phyloP scores from a whole-genome alignment of 2,329 filamentous ascomycete genomes.

The Tolypocladium nubicola region DNA sequence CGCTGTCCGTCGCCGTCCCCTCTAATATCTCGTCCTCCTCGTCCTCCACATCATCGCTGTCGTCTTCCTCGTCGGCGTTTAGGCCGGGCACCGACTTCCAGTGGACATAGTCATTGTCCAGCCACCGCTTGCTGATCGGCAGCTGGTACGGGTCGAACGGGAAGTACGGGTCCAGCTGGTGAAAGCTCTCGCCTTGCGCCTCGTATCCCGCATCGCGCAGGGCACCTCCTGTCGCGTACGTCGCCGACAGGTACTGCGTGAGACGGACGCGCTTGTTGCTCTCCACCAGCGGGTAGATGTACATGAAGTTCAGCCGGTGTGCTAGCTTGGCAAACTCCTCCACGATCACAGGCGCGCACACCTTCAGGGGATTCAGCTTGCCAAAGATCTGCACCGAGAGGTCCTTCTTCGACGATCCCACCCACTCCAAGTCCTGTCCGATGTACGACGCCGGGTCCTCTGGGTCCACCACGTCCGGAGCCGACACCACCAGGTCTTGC shows the following conservation, averaged over 20 bases:
- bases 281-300: slow-evolving; percentile 79
- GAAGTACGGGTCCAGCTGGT: slow-evolving; percentile 89
- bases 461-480: slow-evolving; percentile 48
- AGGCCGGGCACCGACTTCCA: slow-evolving; percentile 69
- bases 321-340: slow-evolving; percentile 84
- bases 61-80: slow-evolving; percentile 44
- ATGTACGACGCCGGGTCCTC: slow-evolving; percentile 51
- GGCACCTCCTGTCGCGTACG: slow-evolving; percentile 43
- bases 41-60: slow-evolving; percentile 43
- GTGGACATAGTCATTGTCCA: slow-evolving; percentile 72
- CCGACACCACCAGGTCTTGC: slow-evolving; percentile 69
- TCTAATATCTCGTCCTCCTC: slow-evolving; percentile 36
- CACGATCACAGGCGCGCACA: slow-evolving; percentile 85
- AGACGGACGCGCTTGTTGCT: slow-evolving; percentile 85
- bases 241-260: slow-evolving; percentile 53
- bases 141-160: slow-evolving; percentile 96
- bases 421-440: slow-evolving; percentile 69
- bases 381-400: slow-evolving; percentile 73
- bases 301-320: slow-evolving; percentile 77
- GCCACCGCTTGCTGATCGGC: slow-evolving; percentile 77
- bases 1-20: slow-evolving; percentile 39
- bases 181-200: slow-evolving; percentile 60
- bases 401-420: slow-evolving; percentile 60
- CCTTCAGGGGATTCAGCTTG: slow-evolving; percentile 86
- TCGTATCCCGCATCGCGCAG: slow-evolving; percentile 37